These are phyloP conservation scores for Teratosphaeriaceae sp. DNA, from an alignment of 2,329 filamentous ascomycete genomes.

Conservation along the genomic window DNA sequence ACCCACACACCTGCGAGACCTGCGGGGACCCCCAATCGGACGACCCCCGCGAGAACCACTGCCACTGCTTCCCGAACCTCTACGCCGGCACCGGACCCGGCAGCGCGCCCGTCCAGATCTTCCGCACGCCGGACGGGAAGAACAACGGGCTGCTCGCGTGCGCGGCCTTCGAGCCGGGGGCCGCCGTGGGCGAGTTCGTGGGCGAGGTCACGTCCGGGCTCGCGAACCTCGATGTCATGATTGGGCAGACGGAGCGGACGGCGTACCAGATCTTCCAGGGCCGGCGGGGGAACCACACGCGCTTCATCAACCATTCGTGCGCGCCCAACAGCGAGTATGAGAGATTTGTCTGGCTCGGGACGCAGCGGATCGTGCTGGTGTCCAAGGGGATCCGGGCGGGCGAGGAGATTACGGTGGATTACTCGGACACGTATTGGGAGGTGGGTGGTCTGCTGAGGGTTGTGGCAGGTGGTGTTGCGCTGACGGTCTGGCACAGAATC, in stretches of 20 bases:
- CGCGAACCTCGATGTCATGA: slow-evolving; percentile 49
- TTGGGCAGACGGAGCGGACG: slow-evolving; percentile 34
- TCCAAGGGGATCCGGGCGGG: slow-evolving; percentile 49
- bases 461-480: neutral
- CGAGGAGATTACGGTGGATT: slow-evolving; percentile 52
- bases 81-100: slow-evolving; percentile 41
- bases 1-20: slow-evolving; percentile 33
- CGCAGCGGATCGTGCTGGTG: slow-evolving; percentile 50
- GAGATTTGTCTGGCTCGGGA: slow-evolving; percentile 51
- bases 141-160: slow-evolving; percentile 49
- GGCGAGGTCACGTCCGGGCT: slow-evolving; percentile 49
- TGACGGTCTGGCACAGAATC: slow-evolving; percentile 23
- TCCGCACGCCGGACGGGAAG: slow-evolving; percentile 46
- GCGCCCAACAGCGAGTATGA: slow-evolving; percentile 52
- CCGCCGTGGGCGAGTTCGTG: slow-evolving; percentile 50
- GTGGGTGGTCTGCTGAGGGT: slow-evolving; percentile 7
- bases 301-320: slow-evolving; percentile 55
- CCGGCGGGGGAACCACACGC: slow-evolving; percentile 49
- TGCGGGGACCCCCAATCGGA: slow-evolving; percentile 48
- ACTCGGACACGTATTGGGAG: slow-evolving; percentile 53
- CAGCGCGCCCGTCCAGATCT: slow-evolving; percentile 45
- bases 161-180: slow-evolving; percentile 45
- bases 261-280: slow-evolving; percentile 56
- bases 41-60: slow-evolving; percentile 42
- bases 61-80: slow-evolving; percentile 48